Evolutionary conservation across 805 yeast species (phyloP), one percentile per base, ranked within the genome.

Genomic region (Myxozyma melibiosi): DNA sequence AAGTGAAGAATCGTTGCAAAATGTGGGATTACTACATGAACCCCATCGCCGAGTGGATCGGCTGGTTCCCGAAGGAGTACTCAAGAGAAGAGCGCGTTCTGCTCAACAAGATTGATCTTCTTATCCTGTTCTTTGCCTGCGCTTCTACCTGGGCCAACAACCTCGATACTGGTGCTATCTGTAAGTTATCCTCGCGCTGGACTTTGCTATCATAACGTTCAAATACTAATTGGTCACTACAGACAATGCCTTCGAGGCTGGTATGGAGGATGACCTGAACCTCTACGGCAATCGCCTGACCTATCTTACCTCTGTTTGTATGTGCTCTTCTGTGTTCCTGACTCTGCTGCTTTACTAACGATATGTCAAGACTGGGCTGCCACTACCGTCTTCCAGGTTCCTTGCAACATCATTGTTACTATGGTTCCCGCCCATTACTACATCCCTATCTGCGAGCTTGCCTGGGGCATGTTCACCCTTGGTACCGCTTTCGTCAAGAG

Each of bases 381-480:
- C n/a, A 54, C 62, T 11, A 64, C 67, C 22, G 61, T 69, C 24
- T 70, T 68, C 27, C 71, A 67, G 49, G 62, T 72, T 24, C 76
- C 76, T 1, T 65, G 71, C 34, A 69, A 70, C 37, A 55, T 68
- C 52, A 45, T 73, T 24, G 62, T 68, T 8, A 68, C 70, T n/a
- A 57, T 60, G 35, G 53, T 71, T n/a, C 67, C 69, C 16, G 58
- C 66, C 39, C 62, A 68, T 30, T 74, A 76, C 70, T 73, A 77
- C n/a, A 68, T 82, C 41, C 85, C 86, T 0, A 52, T 73, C 2
- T 76, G 80, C 70, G 94, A 87, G 66, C 63, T 85, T 35, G 75
- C 81, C 34, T 87, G 90, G 91, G 80, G 88, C 1, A 70, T 84
- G 53, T 77, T 85, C 56, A 85, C 90, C 1, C 75, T 85, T 42